Base-by-base conservation (phyloP, 1,139 yeast genomes). In the Sporopachydermia cereana region DNA sequence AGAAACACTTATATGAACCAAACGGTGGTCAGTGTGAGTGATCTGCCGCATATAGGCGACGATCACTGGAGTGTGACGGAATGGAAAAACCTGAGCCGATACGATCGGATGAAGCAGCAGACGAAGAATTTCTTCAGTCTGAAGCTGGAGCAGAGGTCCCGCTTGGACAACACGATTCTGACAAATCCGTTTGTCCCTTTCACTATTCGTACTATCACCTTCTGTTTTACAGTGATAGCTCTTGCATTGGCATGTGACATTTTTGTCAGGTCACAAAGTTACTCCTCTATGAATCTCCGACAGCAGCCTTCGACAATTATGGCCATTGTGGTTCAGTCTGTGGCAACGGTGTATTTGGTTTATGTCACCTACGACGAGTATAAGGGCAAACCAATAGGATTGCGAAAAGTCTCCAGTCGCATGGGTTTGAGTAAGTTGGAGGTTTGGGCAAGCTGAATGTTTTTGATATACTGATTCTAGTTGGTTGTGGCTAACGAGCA, bases 311-410 rank as follows among this genome's bases (percentile, higher is more conserved):
- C 95, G 54, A 85, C 96, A 0, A 78, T 88, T 45, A 86, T 91
- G 95, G 94, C 96, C 1, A 73, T 89, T 2, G 78, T 78, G 44
- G 95, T 89, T 5, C 91, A 88, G 59, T 68, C 88, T 29, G 69
- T 79, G 52, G 96, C 95, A 2, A 66, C 86, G 36, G 74, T 77
- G 0, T 91, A 91, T 58, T 72, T 88, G 48, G 66, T 79, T 9
- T 88, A 84, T 62, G 85, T 89, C 59, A 79, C 95, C 2, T 80
- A 79, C 55, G 97, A 91, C 62, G 98, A 91, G 61, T 89, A 85
- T 61, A 74, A 81, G 22, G 94, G 96, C 20, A 83, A 85, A 58
- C 98, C 97, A 0, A 63, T 91, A 45, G 98, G 96, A 0, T 69
- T 89, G 44, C 72, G 97, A 51, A 78, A 84, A 51, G 94, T 96